Conservation (phyloP, 345 rosid genomes). For the Hirschfeldia incana region DNA sequence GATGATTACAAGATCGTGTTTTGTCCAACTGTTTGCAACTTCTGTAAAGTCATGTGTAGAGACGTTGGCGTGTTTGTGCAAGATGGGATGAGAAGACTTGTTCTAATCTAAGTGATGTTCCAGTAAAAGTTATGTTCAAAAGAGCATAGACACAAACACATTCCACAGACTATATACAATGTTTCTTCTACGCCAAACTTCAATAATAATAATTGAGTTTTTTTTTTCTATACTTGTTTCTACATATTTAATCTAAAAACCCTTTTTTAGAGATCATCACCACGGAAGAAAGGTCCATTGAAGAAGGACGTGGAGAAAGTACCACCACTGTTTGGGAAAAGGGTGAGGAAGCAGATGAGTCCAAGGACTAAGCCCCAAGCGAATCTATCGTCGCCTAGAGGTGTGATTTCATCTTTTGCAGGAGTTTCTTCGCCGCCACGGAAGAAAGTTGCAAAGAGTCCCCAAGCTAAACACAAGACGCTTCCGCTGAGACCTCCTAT, state of each 20-base stretch:
- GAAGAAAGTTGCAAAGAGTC: slow-evolving; percentile 88
- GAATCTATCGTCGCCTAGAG: slow-evolving; percentile 63
- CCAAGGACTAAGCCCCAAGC: slow-evolving; percentile 87
- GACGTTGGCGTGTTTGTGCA: slow-evolving; percentile 57
- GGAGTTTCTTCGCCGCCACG: slow-evolving; percentile 91
- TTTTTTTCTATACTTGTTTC: slow-evolving; percentile 16
- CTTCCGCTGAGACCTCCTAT: slow-evolving; percentile 88
- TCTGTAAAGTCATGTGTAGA: slow-evolving; percentile 54
- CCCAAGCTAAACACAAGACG: slow-evolving; percentile 87
- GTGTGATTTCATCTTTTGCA: slow-evolving; percentile 83
- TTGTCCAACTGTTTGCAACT: slow-evolving; percentile 62
- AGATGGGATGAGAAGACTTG: slow-evolving; percentile 50
- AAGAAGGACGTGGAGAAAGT: slow-evolving; percentile 81
- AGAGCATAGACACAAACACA: slow-evolving; percentile 37
- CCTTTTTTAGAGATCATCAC: slow-evolving; percentile 43
- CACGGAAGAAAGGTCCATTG: slow-evolving; percentile 76
- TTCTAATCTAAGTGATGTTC: slow-evolving; percentile 49
- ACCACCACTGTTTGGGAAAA: slow-evolving; percentile 89
- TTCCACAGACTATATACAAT: not conserved
- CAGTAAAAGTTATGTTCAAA: slow-evolving; percentile 55
- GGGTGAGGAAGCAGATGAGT: slow-evolving; percentile 89
- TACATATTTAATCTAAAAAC: not conserved
- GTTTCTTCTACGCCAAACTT: not conserved
- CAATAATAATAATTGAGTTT: not conserved
- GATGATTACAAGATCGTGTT: slow-evolving; percentile 58